Percentiles rank a stretch among this genome's conserved stretches.
These are phyloP conservation scores for Microthlaspi erraticum DNA, from an alignment of 345 rosid species.

Conservation along the genomic window DNA sequence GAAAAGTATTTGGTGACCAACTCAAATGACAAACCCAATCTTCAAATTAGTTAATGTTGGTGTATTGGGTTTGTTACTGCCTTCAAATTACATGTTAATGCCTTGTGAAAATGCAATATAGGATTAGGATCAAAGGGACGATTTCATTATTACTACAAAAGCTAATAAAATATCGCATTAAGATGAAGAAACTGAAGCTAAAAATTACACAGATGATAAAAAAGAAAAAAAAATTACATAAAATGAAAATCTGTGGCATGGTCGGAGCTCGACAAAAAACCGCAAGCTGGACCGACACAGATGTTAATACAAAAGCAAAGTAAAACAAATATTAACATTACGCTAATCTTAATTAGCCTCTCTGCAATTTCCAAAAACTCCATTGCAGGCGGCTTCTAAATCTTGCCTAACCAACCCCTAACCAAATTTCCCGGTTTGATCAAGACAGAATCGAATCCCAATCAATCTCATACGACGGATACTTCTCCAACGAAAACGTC, in stretches of 20 bases:
- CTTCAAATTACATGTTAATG: too few species aligned
- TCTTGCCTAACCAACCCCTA: slow-evolving; percentile 37
- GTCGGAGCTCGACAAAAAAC: slow-evolving; percentile 53
- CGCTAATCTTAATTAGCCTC: slow-evolving; percentile 20
- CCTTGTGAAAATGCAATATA: too few species aligned
- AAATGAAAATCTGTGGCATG: slow-evolving; percentile 37
- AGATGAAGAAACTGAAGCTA: not conserved
- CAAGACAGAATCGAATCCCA: slow-evolving; percentile 68
- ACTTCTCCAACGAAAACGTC: slow-evolving; percentile 73
- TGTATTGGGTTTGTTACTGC: too few species aligned
- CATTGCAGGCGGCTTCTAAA: slow-evolving; percentile 44
- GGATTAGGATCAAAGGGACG: not conserved
- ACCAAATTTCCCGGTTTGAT: not conserved
- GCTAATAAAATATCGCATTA: slow-evolving; percentile 24
- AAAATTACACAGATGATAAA: slow-evolving; percentile 8
- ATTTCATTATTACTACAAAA: slow-evolving; percentile 11
- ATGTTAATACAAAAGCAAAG: slow-evolving; percentile 29
- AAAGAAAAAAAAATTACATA: not conserved
- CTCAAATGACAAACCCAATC: too few species aligned
- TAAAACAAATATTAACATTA: slow-evolving; percentile 28
- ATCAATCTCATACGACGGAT: slow-evolving; percentile 89
- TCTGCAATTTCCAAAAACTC: slow-evolving; percentile 53
- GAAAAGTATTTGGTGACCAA: too few species aligned
- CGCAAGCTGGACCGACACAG: slow-evolving; percentile 49
- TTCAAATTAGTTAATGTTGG: too few species aligned